These are phyloP conservation scores for Halophytophthora polymorphica DNA, from an alignment of 352 stramenopile genomes.

Conservation along the genomic window DNA sequence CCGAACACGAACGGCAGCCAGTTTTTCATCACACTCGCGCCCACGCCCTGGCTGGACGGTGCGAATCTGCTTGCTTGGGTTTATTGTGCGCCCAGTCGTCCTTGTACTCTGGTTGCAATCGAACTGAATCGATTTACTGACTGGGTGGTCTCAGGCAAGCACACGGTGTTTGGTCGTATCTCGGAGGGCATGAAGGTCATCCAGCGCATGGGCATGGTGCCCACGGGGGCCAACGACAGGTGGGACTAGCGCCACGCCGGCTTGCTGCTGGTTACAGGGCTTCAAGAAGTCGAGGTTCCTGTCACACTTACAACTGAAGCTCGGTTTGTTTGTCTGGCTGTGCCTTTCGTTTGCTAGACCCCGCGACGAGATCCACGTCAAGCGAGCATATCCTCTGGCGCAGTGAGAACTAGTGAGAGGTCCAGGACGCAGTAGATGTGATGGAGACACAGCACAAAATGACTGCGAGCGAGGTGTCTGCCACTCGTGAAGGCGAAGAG, in stretches of 20 bases:
- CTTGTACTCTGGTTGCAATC: not conserved
- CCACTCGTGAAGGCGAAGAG: no score
- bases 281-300: not conserved
- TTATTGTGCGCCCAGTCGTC: not conserved
- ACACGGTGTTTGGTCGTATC: conserved; percentile 93
- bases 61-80: not conserved
- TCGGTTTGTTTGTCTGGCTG: not conserved
- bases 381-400: conserved; percentile 59
- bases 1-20: conserved; percentile 92
- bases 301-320: not conserved
- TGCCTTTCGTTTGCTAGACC: conserved; percentile 35
- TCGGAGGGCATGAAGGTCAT: conserved; percentile 92
- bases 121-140: conserved; percentile 7
- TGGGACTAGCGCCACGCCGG: no score
- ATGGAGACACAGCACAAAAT: not conserved
- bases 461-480: no score
- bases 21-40: conserved; percentile 94
- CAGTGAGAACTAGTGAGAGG: no score
- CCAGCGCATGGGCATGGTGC: conserved; percentile 89
- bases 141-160: conserved; percentile 60
- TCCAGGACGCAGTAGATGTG: no score
- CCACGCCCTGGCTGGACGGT: conserved; percentile 93
- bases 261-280: no score
- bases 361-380: conserved; percentile 76
- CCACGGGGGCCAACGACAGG: conserved; percentile 85